These are phyloP conservation scores for Fragaria iinumae DNA, from an alignment of 306 rosid genomes.

Conservation along the genomic window DNA sequence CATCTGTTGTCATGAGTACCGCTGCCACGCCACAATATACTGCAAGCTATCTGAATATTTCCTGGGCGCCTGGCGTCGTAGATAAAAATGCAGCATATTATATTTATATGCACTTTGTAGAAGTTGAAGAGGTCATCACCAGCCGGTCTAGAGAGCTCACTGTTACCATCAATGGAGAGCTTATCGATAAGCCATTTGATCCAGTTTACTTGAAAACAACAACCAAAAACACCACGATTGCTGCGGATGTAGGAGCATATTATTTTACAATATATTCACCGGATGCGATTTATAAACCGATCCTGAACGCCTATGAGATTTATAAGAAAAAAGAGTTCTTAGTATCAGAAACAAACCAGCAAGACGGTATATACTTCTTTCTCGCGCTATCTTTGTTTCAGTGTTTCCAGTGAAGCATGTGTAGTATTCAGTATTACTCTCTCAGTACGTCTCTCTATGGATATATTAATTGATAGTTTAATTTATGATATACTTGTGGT, in stretches of 20 bases:
- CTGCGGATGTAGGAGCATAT: background rate
- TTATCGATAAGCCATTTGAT: background rate
- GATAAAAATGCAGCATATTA: background rate
- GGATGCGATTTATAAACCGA: accelerated
- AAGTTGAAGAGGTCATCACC: background rate
- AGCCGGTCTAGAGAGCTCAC: background rate
- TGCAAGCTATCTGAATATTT: background rate
- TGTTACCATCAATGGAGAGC: no score
- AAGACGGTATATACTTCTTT: background rate
- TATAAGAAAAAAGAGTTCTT: background rate
- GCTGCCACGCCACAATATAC: background rate
- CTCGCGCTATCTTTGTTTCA: background rate
- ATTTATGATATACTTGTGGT: no score
- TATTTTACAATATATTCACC: background rate
- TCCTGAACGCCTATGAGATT: background rate
- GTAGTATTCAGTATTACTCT: no score
- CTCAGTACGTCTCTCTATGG: no score
- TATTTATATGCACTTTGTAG: background rate
- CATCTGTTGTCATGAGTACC: background rate
- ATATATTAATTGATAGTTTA: no score
- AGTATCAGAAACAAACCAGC: background rate
- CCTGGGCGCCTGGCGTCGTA: background rate
- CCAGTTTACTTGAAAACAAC: background rate
- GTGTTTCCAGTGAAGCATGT: no score
- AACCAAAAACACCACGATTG: background rate